A percentile compares a stretch with the other conserved stretches of the same genome.
Conservation (phyloP, 768 basidiomycete species). For the Boletus subcaerulescens region DNA sequence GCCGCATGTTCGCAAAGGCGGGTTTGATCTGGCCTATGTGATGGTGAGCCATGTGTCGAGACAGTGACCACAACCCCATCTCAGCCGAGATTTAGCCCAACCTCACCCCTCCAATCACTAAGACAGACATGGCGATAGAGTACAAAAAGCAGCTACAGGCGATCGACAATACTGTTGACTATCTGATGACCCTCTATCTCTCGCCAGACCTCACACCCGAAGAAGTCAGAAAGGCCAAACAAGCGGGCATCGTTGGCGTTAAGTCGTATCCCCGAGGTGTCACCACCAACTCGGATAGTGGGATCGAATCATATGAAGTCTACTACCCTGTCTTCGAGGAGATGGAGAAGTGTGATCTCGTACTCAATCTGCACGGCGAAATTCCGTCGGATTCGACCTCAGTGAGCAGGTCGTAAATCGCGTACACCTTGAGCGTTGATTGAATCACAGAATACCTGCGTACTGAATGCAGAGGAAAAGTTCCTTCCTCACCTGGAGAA, state of each 20-base stretch:
- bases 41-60: conserved; percentile 60
- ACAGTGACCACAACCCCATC: conserved; percentile 3
- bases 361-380: conserved; percentile 96
- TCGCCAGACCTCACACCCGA: conserved; percentile 86
- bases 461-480: conserved; percentile 87
- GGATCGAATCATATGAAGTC: conserved; percentile 91
- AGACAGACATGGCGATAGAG: conserved; percentile 71
- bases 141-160: conserved; percentile 75
- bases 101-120: conserved; percentile 83
- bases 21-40: conserved; percentile 90
- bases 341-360: conserved; percentile 93
- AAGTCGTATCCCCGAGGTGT: conserved; percentile 98
- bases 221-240: conserved; percentile 84
- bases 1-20: conserved; percentile 87
- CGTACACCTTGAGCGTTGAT: not conserved
- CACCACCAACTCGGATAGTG: conserved; percentile 94
- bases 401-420: conserved; percentile 35
- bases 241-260: conserved; percentile 82
- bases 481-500: conserved; percentile 87
- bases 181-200: conserved; percentile 97
- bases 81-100: conserved; percentile 66
- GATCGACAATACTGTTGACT: conserved; percentile 77
- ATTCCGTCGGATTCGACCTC: conserved; percentile 78
- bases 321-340: conserved; percentile 93
- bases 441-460: conserved; percentile 68